Conservation (phyloP, 768 basidiomycete genomes). For the Pulveroboletus sp. region DNA sequence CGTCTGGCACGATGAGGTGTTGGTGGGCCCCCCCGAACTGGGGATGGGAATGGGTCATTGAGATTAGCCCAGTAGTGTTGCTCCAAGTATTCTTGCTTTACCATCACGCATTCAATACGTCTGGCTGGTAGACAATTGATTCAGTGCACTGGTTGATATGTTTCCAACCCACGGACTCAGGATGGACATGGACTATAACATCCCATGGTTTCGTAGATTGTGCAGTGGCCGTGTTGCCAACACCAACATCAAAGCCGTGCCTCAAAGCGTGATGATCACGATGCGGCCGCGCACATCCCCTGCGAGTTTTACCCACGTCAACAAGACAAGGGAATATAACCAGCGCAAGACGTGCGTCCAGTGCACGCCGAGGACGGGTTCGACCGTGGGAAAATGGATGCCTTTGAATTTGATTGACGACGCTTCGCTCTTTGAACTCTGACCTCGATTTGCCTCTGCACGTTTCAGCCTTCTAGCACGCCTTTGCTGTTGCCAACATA, state of each 20-base stretch:
- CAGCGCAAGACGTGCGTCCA: no score
- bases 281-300: neutral
- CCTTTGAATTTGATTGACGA: constrained; percentile 27
- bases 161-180: no score
- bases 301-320: neutral
- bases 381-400: constrained; percentile 23
- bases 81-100: no score
- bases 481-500: constrained; percentile 13
- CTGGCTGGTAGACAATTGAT: no score
- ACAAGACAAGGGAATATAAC: neutral
- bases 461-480: constrained; percentile 10
- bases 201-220: no score
- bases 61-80: neutral
- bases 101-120: no score
- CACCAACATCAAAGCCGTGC: no score
- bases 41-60: neutral
- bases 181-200: no score
- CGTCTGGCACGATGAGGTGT: neutral
- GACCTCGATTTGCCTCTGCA: constrained; percentile 26
- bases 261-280: no score
- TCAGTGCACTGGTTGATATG: no score
- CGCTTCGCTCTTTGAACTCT: constrained; percentile 27
- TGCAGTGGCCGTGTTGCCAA: neutral
- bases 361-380: constrained; percentile 1
- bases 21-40: no score